Percentiles rank a stretch among this genome's conserved stretches.
Evolutionary conservation across 2,329 filamentous ascomycete genomes (phyloP).

Genomic region (Neonectria hederae): DNA sequence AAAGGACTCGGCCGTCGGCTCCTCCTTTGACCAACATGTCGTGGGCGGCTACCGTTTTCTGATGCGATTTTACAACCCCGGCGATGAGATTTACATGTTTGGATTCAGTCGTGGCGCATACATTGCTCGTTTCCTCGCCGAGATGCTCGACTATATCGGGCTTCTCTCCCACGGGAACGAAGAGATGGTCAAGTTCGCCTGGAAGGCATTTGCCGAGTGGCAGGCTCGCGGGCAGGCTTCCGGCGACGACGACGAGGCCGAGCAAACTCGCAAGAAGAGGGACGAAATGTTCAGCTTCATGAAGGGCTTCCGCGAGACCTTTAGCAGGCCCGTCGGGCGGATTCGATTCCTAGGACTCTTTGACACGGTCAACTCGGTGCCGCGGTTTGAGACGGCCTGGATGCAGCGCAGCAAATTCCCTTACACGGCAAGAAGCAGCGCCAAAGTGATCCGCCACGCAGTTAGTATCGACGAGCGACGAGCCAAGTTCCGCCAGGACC

Average conservation of each 20-base stretch:
- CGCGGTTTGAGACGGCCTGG: slow-evolving; percentile 77
- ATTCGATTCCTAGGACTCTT: slow-evolving; percentile 83
- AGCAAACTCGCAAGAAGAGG: slow-evolving; percentile 50
- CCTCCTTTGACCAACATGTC: slow-evolving; percentile 83
- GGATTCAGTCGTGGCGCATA: slow-evolving; percentile 79
- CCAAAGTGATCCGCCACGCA: slow-evolving; percentile 72
- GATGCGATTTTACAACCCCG: slow-evolving; percentile 75
- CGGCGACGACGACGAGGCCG: slow-evolving; percentile 52
- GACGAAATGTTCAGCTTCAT: slow-evolving; percentile 77
- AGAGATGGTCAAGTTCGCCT: slow-evolving; percentile 84
- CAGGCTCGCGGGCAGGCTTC: slow-evolving; percentile 66
- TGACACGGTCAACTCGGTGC: slow-evolving; percentile 84
- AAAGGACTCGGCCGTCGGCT: slow-evolving; percentile 82
- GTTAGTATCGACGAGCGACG: slow-evolving; percentile 77
- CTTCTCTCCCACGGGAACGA: slow-evolving; percentile 84
- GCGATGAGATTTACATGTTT: slow-evolving; percentile 76
- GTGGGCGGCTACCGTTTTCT: slow-evolving; percentile 84
- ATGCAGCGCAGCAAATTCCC: slow-evolving; percentile 84
- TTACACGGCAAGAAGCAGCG: slow-evolving; percentile 67
- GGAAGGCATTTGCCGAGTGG: slow-evolving; percentile 83
- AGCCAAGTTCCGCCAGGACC: slow-evolving; percentile 76
- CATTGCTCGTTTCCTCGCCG: slow-evolving; percentile 78
- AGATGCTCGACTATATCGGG: slow-evolving; percentile 87
- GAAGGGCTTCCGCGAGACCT: slow-evolving; percentile 83
- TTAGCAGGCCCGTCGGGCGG: slow-evolving; percentile 76